These are phyloP conservation scores for Tulasnella sp. DNA, from an alignment of 768 basidiomycete genomes.

Conservation along the genomic window DNA sequence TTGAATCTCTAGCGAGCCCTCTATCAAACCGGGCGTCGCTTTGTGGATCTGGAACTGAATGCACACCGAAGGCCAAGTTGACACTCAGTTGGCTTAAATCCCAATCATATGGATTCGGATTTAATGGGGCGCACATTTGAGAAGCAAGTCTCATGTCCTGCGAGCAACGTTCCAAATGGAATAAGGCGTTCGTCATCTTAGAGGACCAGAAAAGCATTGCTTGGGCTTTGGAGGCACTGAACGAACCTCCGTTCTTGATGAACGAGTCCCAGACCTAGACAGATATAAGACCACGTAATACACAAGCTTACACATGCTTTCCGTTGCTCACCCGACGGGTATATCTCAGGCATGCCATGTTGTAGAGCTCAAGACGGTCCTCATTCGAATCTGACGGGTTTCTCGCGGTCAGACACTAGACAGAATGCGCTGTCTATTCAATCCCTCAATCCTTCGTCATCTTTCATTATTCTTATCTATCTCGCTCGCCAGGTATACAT, in stretches of 20 bases:
- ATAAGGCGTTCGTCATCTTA: not conserved
- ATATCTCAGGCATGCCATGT: slow-evolving; percentile 2
- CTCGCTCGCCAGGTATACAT: no score
- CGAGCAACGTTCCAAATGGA: slow-evolving; percentile 12
- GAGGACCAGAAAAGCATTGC: no score
- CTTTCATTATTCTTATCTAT: no score
- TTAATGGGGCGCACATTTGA: slow-evolving; percentile 44
- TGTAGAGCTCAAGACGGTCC: no score
- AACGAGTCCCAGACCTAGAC: slow-evolving; percentile 74
- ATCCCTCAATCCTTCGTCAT: no score
- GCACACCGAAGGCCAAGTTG: not conserved
- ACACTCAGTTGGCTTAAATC: not conserved
- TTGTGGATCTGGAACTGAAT: slow-evolving; percentile 48
- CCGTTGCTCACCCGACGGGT: slow-evolving; percentile 11
- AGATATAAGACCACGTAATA: slow-evolving; percentile 5
- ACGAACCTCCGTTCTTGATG: slow-evolving; percentile 55
- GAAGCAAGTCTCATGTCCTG: slow-evolving; percentile 77
- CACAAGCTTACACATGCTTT: slow-evolving; percentile 4
- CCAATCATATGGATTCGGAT: not conserved
- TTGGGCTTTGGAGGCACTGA: not conserved
- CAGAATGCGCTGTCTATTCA: no score
- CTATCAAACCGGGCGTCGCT: slow-evolving; percentile 61
- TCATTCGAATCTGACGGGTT: no score
- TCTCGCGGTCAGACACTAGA: no score
- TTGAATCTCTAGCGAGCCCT: slow-evolving; percentile 61